These are phyloP conservation scores for Urostyla sp. DNA, from an alignment of 73 alveolate genomes.

Conservation along the genomic window DNA sequence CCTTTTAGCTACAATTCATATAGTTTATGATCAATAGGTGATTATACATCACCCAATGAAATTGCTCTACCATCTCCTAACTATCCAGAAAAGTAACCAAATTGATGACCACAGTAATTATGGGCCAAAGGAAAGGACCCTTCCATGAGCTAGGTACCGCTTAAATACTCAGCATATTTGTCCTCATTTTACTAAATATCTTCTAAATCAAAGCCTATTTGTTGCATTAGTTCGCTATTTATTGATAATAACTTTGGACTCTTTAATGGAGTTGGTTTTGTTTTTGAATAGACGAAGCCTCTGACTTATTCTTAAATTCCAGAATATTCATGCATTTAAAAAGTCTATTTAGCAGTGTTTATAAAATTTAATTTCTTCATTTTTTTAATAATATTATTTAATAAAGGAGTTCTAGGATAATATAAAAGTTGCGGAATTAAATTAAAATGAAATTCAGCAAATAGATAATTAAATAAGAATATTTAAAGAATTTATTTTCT, in stretches of 20 bases:
- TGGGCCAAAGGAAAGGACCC: slow-evolving; percentile 74
- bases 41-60: slow-evolving; percentile 73
- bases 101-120: slow-evolving; percentile 83
- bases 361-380: slow-evolving; percentile 17
- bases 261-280: slow-evolving; percentile 58
- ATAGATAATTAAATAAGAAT: no score
- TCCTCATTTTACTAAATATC: background rate
- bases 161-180: slow-evolving; percentile 53
- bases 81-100: slow-evolving; percentile 83
- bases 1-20: slow-evolving; percentile 89
- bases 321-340: slow-evolving; percentile 14
- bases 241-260: slow-evolving; percentile 55
- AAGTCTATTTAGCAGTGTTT: slow-evolving; percentile 14
- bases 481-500: no score
- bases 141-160: slow-evolving; percentile 63
- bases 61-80: slow-evolving; percentile 91
- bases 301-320: slow-evolving; percentile 19
- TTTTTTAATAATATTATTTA: background rate
- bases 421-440: no score
- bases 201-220: background rate
- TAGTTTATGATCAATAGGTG: background rate
- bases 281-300: slow-evolving; percentile 29
- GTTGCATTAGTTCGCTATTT: background rate
- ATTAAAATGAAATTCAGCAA: no score
- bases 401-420: slow-evolving; percentile 49